Base-by-base conservation (phyloP, 202 grass and related monocot species). In the Panicum virgatum region DNA sequence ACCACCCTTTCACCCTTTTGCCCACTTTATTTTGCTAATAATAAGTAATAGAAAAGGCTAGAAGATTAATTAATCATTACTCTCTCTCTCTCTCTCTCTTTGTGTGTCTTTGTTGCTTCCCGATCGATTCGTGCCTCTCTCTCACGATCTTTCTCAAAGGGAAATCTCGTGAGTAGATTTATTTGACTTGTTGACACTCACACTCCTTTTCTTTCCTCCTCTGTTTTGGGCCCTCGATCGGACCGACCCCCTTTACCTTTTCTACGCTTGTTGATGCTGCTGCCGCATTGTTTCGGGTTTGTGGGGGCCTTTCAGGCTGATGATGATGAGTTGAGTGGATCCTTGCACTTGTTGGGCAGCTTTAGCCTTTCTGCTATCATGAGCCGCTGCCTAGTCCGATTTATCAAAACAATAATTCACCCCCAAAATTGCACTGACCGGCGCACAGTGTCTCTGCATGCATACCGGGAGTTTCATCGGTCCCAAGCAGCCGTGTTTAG, bases 111-210 rank as follows among this genome's bases (percentile, higher is more conserved):
- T n/a, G n/a, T n/a, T n/a, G 42, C 39, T 69, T 71, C 78, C 60
- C 40, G 34, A 22, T 20, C 53, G 51, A 18, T 27, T n/a, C n/a
- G n/a, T 6, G 3, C 1, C 64, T 22, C 4, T 20, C 20, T 69
- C 23, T 53, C 37, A 2, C 9, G 6, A 27, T 57, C 14, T 72
- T 25, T 61, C 16, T 59, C 1, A 45, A 82, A 39, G 42, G 43
- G 39, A 44, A 34, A 78, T 87, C 79, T 56, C 23, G 25, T 51
- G 73, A 44, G 15, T 76, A 82, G 5, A 70, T 76, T 54, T 75
- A 43, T 69, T 40, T 79, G 25, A 36, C 54, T 62, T 30, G n/a
- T n/a, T n/a, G n/a, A n/a, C n/a, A n/a, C n/a, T n/a, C n/a, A n/a
- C 13, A 2, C 23, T 42, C 12, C 18, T 70, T 77, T n/a, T n/a